Conservation (phyloP, 2,329 filamentous ascomycete species). For the Fusarium neocosmosporiellum region DNA sequence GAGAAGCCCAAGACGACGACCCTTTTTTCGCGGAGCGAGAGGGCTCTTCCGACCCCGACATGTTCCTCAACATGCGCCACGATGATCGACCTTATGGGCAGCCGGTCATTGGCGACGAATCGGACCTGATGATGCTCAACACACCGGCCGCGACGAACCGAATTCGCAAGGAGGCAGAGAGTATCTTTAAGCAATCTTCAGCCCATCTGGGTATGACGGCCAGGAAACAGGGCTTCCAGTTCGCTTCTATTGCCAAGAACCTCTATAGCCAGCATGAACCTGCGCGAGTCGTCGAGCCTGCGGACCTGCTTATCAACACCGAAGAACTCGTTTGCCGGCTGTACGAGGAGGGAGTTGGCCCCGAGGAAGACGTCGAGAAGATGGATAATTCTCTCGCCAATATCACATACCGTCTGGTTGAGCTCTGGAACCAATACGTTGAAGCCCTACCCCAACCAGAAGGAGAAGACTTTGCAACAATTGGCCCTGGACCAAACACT, state of each 20-base stretch:
- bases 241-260: constrained; percentile 78
- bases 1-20: constrained; percentile 51
- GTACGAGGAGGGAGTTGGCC: constrained; percentile 70
- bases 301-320: constrained; percentile 78
- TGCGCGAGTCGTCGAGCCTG: constrained; percentile 74
- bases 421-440: constrained; percentile 67
- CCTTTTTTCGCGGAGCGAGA: constrained; percentile 51
- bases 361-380: constrained; percentile 65
- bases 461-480: constrained; percentile 67
- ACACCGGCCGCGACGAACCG: constrained; percentile 66
- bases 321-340: constrained; percentile 76
- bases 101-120: constrained; percentile 56
- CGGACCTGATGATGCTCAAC: constrained; percentile 65
- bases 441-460: constrained; percentile 60
- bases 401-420: constrained; percentile 62
- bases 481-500: constrained; percentile 72
- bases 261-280: constrained; percentile 68
- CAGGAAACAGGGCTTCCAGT: constrained; percentile 69
- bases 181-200: constrained; percentile 65
- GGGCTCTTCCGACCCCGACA: constrained; percentile 56
- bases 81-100: constrained; percentile 54
- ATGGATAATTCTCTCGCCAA: constrained; percentile 67
- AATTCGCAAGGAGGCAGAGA: constrained; percentile 66
- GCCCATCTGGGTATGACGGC: constrained; percentile 54
- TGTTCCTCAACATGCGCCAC: constrained; percentile 62